Conservation (phyloP, 1,284 basidiomycete species). For the Ceraceosorus bombacis region DNA sequence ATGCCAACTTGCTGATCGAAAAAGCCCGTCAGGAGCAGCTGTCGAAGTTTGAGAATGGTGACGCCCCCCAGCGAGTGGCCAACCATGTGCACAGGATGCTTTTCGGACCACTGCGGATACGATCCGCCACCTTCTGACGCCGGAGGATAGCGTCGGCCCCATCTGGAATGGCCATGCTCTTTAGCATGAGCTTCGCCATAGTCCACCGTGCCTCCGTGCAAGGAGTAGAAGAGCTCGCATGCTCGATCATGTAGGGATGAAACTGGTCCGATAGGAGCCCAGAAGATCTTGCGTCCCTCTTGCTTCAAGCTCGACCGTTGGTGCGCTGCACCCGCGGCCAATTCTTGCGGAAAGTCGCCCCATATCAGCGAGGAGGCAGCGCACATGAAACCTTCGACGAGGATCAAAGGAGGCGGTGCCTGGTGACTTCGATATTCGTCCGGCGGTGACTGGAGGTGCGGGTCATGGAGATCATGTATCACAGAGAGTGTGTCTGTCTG, state of each 20-base stretch:
- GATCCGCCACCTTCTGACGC: neutral
- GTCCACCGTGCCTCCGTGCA: slow-evolving; percentile 55
- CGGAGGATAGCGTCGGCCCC: slow-evolving; percentile 50
- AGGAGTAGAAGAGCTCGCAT: slow-evolving; percentile 57
- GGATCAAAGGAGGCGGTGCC: slow-evolving; percentile 46
- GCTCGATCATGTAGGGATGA: slow-evolving; percentile 59
- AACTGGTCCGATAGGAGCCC: slow-evolving; percentile 51
- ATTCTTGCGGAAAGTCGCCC: slow-evolving; percentile 52
- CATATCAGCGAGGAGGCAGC: slow-evolving; percentile 51
- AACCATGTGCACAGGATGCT: slow-evolving; percentile 55
- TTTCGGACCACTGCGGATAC: neutral
- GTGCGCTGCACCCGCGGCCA: slow-evolving; percentile 29
- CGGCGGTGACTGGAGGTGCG: too few relatives aligned
- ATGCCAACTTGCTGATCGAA: slow-evolving; percentile 18
- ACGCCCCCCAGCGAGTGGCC: slow-evolving; percentile 56
- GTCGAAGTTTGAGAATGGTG: slow-evolving; percentile 26
- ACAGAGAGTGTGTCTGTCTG: too few relatives aligned
- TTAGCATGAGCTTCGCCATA: slow-evolving; percentile 52
- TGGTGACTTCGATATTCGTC: too few relatives aligned
- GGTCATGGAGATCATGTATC: too few relatives aligned
- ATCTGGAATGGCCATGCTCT: slow-evolving; percentile 51
- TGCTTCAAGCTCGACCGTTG: neutral
- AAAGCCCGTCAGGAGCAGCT: slow-evolving; percentile 23
- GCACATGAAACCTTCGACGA: slow-evolving; percentile 58
- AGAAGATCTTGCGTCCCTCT: slow-evolving; percentile 12